Conservation (phyloP, 1,284 basidiomycete genomes). For the Irpex sp. region DNA sequence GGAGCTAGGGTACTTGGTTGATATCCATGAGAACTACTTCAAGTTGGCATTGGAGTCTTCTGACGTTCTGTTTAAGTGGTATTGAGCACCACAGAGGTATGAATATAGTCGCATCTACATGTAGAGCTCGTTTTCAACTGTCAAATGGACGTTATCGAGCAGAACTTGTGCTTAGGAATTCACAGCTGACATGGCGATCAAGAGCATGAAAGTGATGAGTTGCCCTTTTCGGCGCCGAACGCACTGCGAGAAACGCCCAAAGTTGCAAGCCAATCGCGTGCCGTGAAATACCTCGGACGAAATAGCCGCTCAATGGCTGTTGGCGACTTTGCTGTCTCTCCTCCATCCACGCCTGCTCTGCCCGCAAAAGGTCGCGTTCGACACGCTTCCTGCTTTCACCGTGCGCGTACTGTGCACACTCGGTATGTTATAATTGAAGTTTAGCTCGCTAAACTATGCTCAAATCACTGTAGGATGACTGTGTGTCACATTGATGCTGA, state of each 20-base stretch:
- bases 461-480: constrained; percentile 56
- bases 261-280: not conserved
- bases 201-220: not conserved
- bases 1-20: too few species aligned
- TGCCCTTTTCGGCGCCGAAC: not conserved
- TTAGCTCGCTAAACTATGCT: constrained; percentile 1
- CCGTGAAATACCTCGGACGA: not conserved
- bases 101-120: too few species aligned
- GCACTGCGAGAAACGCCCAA: not conserved
- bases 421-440: constrained; percentile 39
- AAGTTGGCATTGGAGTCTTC: too few species aligned
- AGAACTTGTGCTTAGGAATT: too few species aligned
- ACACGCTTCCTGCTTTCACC: constrained; percentile 11
- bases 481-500: constrained; percentile 71
- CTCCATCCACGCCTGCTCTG: not conserved
- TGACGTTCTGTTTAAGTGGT: too few species aligned
- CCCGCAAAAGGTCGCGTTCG: constrained; percentile 12
- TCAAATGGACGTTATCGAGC: too few species aligned
- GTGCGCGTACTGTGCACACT: constrained; percentile 31
- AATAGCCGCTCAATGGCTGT: not conserved
- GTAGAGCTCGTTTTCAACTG: too few species aligned
- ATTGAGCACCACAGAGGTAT: too few species aligned
- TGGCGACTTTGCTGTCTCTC: not conserved
- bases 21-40: too few species aligned
- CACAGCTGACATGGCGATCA: too few species aligned